A percentile compares a stretch with the other conserved stretches of the same genome.
Conservation (phyloP, 257 asterid genomes). For the Lantana camara region DNA sequence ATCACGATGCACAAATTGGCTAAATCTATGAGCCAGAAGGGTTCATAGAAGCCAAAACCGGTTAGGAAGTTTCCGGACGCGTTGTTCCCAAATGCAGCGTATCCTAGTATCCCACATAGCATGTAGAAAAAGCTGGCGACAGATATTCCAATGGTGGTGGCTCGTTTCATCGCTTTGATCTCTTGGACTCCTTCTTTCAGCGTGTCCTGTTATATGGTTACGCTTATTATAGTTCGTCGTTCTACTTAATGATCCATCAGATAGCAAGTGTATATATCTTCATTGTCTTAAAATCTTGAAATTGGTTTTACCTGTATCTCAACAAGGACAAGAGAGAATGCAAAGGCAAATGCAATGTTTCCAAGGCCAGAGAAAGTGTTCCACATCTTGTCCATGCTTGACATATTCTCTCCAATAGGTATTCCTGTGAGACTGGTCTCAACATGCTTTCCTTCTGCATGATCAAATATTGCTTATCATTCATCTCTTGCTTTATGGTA, state of each 20-base stretch:
- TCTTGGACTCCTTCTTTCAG: constrained; percentile 50
- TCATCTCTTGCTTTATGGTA: too few relatives aligned
- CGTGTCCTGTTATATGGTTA: too few relatives aligned
- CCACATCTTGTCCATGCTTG: constrained; percentile 68
- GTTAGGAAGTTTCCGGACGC: constrained; percentile 82
- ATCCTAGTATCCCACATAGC: constrained; percentile 63
- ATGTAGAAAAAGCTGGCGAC: constrained; percentile 55
- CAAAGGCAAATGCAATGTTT: constrained; percentile 71
- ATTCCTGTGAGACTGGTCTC: constrained; percentile 53
- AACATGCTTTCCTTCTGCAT: constrained; percentile 27
- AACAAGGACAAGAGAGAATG: constrained; percentile 59
- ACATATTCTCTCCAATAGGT: constrained; percentile 35
- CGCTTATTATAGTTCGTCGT: too few relatives aligned
- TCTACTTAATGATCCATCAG: too few relatives aligned
- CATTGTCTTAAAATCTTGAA: background rate
- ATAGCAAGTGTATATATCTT: too few relatives aligned
- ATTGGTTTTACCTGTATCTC: constrained; percentile 57
- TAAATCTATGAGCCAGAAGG: constrained; percentile 62
- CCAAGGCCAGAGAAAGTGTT: constrained; percentile 62
- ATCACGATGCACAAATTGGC: constrained; percentile 64
- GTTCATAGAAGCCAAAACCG: constrained; percentile 79
- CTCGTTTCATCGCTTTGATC: constrained; percentile 58
- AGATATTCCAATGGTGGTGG: constrained; percentile 39
- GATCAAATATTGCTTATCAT: background rate
- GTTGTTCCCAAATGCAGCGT: constrained; percentile 70